A percentile compares a stretch with the other conserved stretches of the same genome.
These are phyloP conservation scores for Bassia scoparia DNA, from an alignment of 148 eudicot genomes.

Conservation along the genomic window DNA sequence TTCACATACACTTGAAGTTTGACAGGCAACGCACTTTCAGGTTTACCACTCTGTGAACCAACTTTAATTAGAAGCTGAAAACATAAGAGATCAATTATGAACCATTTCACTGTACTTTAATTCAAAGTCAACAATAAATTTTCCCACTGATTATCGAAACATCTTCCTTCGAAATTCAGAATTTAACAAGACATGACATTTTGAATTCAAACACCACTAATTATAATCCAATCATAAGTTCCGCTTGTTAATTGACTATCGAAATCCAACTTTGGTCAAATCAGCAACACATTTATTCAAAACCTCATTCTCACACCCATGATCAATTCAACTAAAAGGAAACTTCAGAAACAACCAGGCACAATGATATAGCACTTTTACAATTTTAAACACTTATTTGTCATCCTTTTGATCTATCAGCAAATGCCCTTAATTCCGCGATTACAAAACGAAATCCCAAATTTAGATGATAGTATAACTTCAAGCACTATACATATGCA, in stretches of 20 bases:
- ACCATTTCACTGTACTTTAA: too few relatives aligned
- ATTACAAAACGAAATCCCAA: too few relatives aligned
- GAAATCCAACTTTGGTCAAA: neutral
- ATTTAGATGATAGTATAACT: too few relatives aligned
- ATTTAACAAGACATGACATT: too few relatives aligned
- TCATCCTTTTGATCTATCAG: too few relatives aligned
- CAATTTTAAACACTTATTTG: neutral
- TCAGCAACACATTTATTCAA: neutral
- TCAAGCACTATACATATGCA: too few relatives aligned
- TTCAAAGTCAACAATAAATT: too few relatives aligned
- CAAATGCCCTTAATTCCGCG: too few relatives aligned
- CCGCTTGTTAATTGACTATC: neutral
- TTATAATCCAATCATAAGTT: neutral
- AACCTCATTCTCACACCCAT: neutral
- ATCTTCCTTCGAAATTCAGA: too few relatives aligned
- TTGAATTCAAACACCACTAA: too few relatives aligned
- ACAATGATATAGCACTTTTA: neutral
- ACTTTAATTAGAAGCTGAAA: conserved; percentile 5
- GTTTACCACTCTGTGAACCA: conserved; percentile 42
- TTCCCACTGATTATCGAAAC: too few relatives aligned
- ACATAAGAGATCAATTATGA: neutral
- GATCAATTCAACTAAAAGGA: neutral
- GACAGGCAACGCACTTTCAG: conserved; percentile 56
- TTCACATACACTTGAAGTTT: conserved; percentile 38
- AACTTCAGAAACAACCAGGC: neutral